Percentiles rank a stretch among this genome's conserved stretches.
These are phyloP conservation scores for Saturnispora quitensis DNA, from an alignment of 805 yeast species.

Conservation along the genomic window DNA sequence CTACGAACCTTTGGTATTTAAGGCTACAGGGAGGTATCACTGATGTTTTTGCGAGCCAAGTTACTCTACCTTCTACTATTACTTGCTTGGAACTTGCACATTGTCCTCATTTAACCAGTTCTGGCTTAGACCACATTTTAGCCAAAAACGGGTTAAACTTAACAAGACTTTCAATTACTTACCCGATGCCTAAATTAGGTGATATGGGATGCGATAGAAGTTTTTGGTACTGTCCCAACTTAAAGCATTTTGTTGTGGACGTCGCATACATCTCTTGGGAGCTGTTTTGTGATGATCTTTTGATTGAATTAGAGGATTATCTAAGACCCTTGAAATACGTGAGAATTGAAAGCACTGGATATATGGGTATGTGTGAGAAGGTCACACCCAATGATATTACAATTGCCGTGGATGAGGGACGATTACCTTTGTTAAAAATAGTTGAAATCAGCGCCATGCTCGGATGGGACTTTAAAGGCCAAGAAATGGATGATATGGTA, in stretches of 20 bases:
- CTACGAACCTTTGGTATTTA: constrained; percentile 59
- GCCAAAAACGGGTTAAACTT: constrained; percentile 58
- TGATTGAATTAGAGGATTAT: constrained; percentile 26
- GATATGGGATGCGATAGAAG: constrained; percentile 65
- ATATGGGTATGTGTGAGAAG: constrained; percentile 73
- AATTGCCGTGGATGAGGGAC: constrained; percentile 68
- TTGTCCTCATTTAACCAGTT: constrained; percentile 70
- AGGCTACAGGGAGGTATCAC: constrained; percentile 86
- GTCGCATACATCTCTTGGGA: constrained; percentile 68
- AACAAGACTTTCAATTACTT: constrained; percentile 55
- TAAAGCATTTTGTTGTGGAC: constrained; percentile 53
- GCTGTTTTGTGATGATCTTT: constrained; percentile 39
- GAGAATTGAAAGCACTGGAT: constrained; percentile 76
- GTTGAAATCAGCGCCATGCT: constrained; percentile 64
- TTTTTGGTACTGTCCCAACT: constrained; percentile 68
- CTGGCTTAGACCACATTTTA: constrained; percentile 54
- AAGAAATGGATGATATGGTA: constrained; percentile 54
- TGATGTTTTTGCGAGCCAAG: constrained; percentile 61
- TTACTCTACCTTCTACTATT: constrained; percentile 67
- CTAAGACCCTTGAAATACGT: constrained; percentile 47
- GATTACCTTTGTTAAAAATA: constrained; percentile 58
- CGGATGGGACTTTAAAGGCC: constrained; percentile 74
- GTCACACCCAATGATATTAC: constrained; percentile 85
- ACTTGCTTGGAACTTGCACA: constrained; percentile 71
- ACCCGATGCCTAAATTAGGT: constrained; percentile 79